A percentile compares a stretch with the other conserved stretches of the same genome.
These are phyloP conservation scores for Striga asiatica DNA, from an alignment of 257 asterid species.

Conservation along the genomic window DNA sequence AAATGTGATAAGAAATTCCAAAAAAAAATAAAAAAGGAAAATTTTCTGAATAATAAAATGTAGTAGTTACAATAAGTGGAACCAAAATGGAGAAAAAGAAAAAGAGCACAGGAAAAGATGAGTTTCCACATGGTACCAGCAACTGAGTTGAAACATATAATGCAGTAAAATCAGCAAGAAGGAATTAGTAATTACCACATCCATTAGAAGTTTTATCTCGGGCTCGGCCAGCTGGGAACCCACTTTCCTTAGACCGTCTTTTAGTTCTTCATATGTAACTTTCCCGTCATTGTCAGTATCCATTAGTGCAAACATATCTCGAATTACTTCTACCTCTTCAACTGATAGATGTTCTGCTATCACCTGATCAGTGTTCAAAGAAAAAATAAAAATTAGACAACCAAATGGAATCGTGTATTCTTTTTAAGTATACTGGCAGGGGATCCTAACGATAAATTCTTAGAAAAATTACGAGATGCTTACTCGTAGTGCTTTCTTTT, in stretches of 20 bases:
- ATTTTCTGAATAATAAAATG: too few species aligned
- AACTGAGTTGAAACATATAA: not conserved
- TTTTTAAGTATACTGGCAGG: not conserved
- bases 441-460: too few species aligned
- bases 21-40: too few species aligned
- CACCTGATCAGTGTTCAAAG: conserved; percentile 35
- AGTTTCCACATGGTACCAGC: not conserved
- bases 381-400: not conserved
- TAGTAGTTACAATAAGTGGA: too few species aligned
- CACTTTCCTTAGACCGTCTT: conserved; percentile 75
- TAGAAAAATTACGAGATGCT: conserved; percentile 18
- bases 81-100: not conserved
- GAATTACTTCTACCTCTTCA: conserved; percentile 90
- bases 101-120: not conserved
- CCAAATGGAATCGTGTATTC: conserved; percentile 1
- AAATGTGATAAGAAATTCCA: too few species aligned
- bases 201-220: conserved; percentile 93
- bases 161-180: conserved; percentile 10
- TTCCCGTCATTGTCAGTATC: conserved; percentile 88
- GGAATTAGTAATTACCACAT: conserved; percentile 61
- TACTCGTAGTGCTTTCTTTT: conserved; percentile 91
- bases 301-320: conserved; percentile 92
- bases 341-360: conserved; percentile 83
- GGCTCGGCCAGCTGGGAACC: conserved; percentile 98
- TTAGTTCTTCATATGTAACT: conserved; percentile 80